Evolutionary conservation across 176 grass and related monocot genomes (phyloP), one percentile per base, ranked within the genome.

Genomic region (Avena sativa): DNA sequence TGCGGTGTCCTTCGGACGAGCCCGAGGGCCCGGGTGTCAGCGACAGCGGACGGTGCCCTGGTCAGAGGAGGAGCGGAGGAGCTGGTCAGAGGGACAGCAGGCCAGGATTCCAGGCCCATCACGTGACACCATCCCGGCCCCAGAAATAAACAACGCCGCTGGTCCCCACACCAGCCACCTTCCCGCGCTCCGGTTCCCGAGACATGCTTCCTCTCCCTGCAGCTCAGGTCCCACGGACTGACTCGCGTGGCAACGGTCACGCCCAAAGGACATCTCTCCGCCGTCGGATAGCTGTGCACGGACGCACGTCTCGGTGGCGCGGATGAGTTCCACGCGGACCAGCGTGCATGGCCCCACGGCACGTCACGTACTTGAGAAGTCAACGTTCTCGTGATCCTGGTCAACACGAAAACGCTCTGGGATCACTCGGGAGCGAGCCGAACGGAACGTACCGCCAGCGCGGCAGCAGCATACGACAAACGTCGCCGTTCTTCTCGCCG

Each of bases 71-170:
- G 46, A 74, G 71, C 46, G 46, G 71, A 11, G n/a, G 40, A 43
- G 25, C 21, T 12, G 74, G 74, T 77, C 74, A 77, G 74, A 56
- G 74, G 74, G 74, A 77, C 74, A 77, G 26, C 74, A 56, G 49
- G 74, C 74, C 74, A 56, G 74, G 74, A 77, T 77, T 77, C 74
- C 74, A 77, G 50, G 50, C 74, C 50, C 74, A 19, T 77, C 74
- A 77, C 74, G 74, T 77, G 74, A 77, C 74, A 77, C 74, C 74
- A 77, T 57, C 26, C 26, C 26, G 15, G 50, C 74, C 50, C 26
- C 74, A 77, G 16, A 77, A 57, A 77, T 56, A 56, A 77, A 77
- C 49, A 56, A 77, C 50, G 25, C 49, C 3, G 3, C 7, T 8
- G 74, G 49, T 15, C 73, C 47, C 5, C 40, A 43, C 40, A 0